Percentiles rank a stretch among this genome's conserved stretches.
phyloP scores from a whole-genome alignment of 2,329 filamentous ascomycete genomes.

The Cercospora sesami region DNA sequence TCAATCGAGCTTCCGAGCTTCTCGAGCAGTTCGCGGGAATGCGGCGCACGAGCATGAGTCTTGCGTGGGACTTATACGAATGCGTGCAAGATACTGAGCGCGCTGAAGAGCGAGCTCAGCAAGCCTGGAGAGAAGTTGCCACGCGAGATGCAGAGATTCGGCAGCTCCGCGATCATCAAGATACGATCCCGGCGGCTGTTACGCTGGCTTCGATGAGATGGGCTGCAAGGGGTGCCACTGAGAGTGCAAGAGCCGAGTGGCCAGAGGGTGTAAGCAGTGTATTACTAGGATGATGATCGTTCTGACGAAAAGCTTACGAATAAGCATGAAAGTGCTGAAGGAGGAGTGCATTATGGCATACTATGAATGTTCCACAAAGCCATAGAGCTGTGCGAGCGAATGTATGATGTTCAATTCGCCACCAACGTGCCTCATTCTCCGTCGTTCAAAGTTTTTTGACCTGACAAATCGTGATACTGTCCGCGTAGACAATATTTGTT shows the following conservation, averaged over 20 bases:
- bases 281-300: slow-evolving; percentile 7
- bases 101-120: slow-evolving; percentile 1
- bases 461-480: background rate
- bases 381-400: background rate
- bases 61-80: background rate
- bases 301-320: slow-evolving; percentile 9
- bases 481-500: background rate
- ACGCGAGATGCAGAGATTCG: background rate
- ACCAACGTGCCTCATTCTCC: background rate
- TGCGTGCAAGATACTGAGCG: background rate
- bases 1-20: background rate
- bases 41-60: background rate
- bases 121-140: slow-evolving; percentile 2
- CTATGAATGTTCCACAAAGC: background rate
- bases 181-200: background rate
- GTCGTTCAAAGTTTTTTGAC: background rate
- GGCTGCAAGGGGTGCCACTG: slow-evolving; percentile 7
- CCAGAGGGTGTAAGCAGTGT: background rate
- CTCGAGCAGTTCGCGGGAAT: background rate
- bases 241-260: slow-evolving; percentile 5
- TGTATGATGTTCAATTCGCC: background rate
- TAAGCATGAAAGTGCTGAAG: background rate
- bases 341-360: background rate
- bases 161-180: background rate
- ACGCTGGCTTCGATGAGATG: slow-evolving; percentile 3